A percentile compares a stretch with the other conserved stretches of the same genome.
phyloP scores from a whole-genome alignment of 169 alveolate species.

The Plasmodium billcollinsi region DNA sequence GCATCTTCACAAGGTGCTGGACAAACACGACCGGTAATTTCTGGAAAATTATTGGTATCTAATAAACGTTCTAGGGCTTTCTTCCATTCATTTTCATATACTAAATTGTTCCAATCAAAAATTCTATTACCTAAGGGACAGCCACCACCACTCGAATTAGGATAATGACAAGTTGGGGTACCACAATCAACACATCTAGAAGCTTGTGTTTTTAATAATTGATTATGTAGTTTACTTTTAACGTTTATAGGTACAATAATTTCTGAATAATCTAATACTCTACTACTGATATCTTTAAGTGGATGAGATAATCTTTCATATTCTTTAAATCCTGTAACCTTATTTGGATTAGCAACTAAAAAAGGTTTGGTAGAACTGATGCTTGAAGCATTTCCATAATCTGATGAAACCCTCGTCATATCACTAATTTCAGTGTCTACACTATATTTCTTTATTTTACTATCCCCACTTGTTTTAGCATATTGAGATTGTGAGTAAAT shows the following conservation, averaged over 20 bases:
- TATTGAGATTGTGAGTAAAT: neutral
- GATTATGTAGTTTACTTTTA: slow-evolving; percentile 70
- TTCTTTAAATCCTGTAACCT: slow-evolving; percentile 77
- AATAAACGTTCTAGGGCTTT: slow-evolving; percentile 82
- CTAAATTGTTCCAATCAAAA: slow-evolving; percentile 83
- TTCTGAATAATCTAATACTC: slow-evolving; percentile 76
- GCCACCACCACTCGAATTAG: slow-evolving; percentile 84
- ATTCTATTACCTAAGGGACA: slow-evolving; percentile 86
- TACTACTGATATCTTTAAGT: slow-evolving; percentile 64
- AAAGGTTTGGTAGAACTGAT: slow-evolving; percentile 43
- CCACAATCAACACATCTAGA: slow-evolving; percentile 87
- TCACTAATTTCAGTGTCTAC: slow-evolving; percentile 17
- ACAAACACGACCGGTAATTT: slow-evolving; percentile 85
- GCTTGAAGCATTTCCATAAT: slow-evolving; percentile 3
- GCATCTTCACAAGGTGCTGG: slow-evolving; percentile 88
- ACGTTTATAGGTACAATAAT: slow-evolving; percentile 76
- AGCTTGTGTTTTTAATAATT: slow-evolving; percentile 81
- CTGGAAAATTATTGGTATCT: slow-evolving; percentile 86
- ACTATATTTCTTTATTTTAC: neutral
- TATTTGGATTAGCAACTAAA: slow-evolving; percentile 74
- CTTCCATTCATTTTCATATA: slow-evolving; percentile 84
- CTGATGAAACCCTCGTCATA: neutral
- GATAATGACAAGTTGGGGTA: slow-evolving; percentile 84
- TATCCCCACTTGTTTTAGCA: neutral
- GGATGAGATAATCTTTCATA: slow-evolving; percentile 78